Conservation (phyloP, 495 filamentous ascomycete species). For the Trichoderma orchidacearum region DNA sequence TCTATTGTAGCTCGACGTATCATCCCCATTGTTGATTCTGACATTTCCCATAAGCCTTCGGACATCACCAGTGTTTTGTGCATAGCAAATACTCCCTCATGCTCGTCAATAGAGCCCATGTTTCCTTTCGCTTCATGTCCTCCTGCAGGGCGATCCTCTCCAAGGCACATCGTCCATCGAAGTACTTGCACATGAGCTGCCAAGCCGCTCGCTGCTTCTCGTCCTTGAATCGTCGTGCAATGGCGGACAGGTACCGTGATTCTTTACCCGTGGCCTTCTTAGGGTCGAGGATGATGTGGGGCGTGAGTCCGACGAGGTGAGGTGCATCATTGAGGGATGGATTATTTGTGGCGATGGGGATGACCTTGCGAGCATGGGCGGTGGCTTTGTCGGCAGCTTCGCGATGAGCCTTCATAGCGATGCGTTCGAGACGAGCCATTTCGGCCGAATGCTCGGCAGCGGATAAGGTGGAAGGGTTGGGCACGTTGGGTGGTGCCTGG, state of each 20-base stretch:
- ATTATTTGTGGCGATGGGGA: constrained; percentile 28
- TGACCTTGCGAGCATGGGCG: constrained; percentile 28
- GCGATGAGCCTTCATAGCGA: constrained; percentile 29
- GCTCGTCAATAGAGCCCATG: constrained; percentile 50
- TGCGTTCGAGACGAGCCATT: constrained; percentile 36
- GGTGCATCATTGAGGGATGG: constrained; percentile 31
- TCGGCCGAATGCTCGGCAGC: constrained; percentile 30
- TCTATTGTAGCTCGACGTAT: too few species aligned
- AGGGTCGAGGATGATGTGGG: constrained; percentile 42
- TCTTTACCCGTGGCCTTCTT: constrained; percentile 45
- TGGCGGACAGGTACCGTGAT: constrained; percentile 59
- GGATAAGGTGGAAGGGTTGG: constrained; percentile 5
- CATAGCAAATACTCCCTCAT: constrained; percentile 45
- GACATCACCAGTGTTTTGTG: constrained; percentile 42
- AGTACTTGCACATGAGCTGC: constrained; percentile 57
- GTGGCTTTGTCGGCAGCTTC: constrained; percentile 31
- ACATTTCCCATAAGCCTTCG: background rate
- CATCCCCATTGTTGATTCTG: background rate
- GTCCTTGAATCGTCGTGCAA: constrained; percentile 43
- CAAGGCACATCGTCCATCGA: constrained; percentile 75
- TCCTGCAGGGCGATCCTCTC: constrained; percentile 77
- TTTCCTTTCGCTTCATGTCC: constrained; percentile 70
- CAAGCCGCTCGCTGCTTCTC: constrained; percentile 31
- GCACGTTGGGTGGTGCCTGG: background rate
- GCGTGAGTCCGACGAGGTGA: constrained; percentile 29